Percentiles rank a stretch among this genome's conserved stretches.
phyloP scores from a whole-genome alignment of 208 protist species.

The Kentomonas sorsogonicus region DNA sequence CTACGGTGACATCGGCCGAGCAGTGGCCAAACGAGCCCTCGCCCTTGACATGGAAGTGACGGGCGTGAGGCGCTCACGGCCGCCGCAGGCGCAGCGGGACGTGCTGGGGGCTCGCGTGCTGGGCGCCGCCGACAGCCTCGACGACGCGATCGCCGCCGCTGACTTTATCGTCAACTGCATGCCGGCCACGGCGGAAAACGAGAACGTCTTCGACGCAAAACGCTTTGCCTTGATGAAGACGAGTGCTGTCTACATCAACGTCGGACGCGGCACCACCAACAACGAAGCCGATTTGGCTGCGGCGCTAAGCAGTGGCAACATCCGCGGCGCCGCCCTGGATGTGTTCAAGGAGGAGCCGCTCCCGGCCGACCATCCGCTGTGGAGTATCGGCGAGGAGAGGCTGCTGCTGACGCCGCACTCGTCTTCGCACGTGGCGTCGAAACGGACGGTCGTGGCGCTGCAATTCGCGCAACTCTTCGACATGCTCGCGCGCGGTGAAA shows the following conservation, averaged over 20 bases:
- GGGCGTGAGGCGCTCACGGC: constrained; percentile 20
- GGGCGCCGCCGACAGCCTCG: constrained; percentile 10
- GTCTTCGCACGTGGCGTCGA: not conserved
- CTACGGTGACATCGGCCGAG: constrained; percentile 54
- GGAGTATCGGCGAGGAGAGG: constrained; percentile 31
- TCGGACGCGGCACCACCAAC: constrained; percentile 45
- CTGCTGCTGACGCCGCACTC: constrained; percentile 39
- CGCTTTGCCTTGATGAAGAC: constrained; percentile 45
- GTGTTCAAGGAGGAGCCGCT: constrained; percentile 63
- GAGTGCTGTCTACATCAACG: constrained; percentile 52
- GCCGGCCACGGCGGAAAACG: constrained; percentile 34
- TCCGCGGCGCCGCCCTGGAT: constrained; percentile 48
- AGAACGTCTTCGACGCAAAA: constrained; percentile 37
- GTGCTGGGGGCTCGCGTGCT: constrained; percentile 17
- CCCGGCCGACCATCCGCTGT: constrained; percentile 28
- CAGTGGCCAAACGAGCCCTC: constrained; percentile 12
- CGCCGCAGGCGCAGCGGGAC: constrained; percentile 16
- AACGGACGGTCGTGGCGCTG: not conserved
- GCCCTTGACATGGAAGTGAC: constrained; percentile 35
- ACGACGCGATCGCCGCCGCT: constrained; percentile 26
- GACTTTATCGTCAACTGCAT: constrained; percentile 61
- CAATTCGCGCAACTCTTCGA: not conserved
- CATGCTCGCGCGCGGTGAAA: not conserved
- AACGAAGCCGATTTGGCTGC: constrained; percentile 35
- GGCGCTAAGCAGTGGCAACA: constrained; percentile 22